Evolutionary conservation across 805 yeast species (phyloP).

Genomic region (Kodamaea neixiangensis): DNA sequence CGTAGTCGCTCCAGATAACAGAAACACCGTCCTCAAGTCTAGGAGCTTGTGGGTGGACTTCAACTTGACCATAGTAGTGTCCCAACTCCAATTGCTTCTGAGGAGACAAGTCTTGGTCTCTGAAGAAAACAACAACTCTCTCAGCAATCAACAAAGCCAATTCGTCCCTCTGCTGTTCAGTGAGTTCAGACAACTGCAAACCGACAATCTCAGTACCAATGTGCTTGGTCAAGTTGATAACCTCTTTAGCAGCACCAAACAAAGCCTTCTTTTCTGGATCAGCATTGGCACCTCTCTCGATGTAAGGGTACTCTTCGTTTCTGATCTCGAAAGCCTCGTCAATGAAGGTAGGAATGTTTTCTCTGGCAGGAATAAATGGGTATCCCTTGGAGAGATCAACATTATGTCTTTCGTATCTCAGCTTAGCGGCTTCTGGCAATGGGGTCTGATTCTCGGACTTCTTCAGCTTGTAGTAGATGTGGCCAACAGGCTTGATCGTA

Average conservation of each 20-base stretch:
- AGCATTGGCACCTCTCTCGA: slow-evolving; percentile 29
- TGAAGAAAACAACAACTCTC: slow-evolving; percentile 32
- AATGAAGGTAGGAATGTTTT: slow-evolving; percentile 25
- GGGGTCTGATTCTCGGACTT: slow-evolving; percentile 4
- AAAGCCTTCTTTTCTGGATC: slow-evolving; percentile 34
- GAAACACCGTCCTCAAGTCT: slow-evolving; percentile 27
- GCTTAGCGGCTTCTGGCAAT: slow-evolving; percentile 26
- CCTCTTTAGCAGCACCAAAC: slow-evolving; percentile 33
- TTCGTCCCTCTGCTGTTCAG: slow-evolving; percentile 31
- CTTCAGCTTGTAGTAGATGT: slow-evolving; percentile 8
- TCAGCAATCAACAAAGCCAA: slow-evolving; percentile 33
- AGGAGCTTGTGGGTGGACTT: slow-evolving; percentile 23
- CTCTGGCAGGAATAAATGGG: slow-evolving; percentile 25
- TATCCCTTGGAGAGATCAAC: slow-evolving; percentile 29
- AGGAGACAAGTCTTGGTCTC: slow-evolving; percentile 33
- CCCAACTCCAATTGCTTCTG: slow-evolving; percentile 33
- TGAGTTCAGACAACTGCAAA: slow-evolving; percentile 30
- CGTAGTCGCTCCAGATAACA: slow-evolving; percentile 35
- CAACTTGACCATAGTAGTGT: slow-evolving; percentile 33
- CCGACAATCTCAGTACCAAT: slow-evolving; percentile 35
- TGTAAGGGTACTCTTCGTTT: slow-evolving; percentile 24
- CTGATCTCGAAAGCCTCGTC: slow-evolving; percentile 28
- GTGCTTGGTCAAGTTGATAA: slow-evolving; percentile 30
- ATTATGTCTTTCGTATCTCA: slow-evolving; percentile 25
- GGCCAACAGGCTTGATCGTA: slow-evolving; percentile 18